These are phyloP conservation scores for Lanmaoa rubissima DNA, from an alignment of 768 basidiomycete genomes.

Conservation along the genomic window DNA sequence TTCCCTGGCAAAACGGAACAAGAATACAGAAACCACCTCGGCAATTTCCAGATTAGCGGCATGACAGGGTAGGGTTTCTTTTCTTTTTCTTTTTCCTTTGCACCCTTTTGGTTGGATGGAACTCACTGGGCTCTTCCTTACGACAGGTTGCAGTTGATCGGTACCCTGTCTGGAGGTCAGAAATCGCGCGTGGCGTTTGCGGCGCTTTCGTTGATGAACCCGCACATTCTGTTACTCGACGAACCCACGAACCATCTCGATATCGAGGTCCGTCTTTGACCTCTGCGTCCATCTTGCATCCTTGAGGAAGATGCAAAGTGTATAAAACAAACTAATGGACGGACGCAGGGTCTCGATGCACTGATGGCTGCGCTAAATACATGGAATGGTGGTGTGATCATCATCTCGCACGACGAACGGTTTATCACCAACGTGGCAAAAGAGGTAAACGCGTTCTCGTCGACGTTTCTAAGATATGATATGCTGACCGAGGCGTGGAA, in stretches of 20 bases:
- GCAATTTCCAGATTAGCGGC: conserved; percentile 96
- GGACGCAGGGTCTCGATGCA: conserved; percentile 84
- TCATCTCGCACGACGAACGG: conserved; percentile 93
- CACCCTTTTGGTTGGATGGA: neutral
- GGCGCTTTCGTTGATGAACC: conserved; percentile 77
- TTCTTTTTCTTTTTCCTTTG: neutral
- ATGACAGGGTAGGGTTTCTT: conserved; percentile 72
- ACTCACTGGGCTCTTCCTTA: neutral
- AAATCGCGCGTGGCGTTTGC: conserved; percentile 96
- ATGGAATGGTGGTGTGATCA: conserved; percentile 91
- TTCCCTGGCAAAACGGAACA: conserved; percentile 96
- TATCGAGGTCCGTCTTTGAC: conserved; percentile 63
- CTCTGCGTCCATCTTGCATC: neutral
- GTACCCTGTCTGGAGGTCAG: conserved; percentile 92
- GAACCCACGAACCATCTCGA: conserved; percentile 98
- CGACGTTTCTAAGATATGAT: neutral
- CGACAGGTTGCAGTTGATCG: conserved; percentile 77
- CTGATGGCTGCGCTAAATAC: conserved; percentile 76
- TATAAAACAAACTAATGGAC: neutral
- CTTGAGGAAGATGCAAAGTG: neutral
- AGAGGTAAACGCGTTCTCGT: conserved; percentile 47
- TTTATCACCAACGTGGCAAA: conserved; percentile 90
- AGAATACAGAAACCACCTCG: conserved; percentile 92
- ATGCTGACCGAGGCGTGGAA: conserved; percentile 2
- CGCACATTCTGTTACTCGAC: conserved; percentile 91